These are phyloP conservation scores for Symbiotaphrina buchneri DNA, from an alignment of 495 filamentous ascomycete species.

Conservation along the genomic window DNA sequence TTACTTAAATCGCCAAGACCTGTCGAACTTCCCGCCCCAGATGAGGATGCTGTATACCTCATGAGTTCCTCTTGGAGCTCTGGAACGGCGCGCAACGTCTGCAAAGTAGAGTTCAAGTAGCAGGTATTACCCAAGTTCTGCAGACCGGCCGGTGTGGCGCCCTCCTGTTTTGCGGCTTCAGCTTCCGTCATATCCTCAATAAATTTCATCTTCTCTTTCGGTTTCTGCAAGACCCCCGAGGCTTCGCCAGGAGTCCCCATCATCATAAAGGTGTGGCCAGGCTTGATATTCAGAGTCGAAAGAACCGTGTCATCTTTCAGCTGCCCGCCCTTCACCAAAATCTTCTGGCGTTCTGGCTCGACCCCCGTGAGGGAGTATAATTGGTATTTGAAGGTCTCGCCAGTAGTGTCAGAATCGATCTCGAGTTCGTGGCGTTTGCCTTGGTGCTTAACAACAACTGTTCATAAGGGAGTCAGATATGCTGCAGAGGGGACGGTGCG, in stretches of 20 bases:
- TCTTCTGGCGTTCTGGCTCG: constrained; percentile 89
- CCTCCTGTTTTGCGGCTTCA: constrained; percentile 59
- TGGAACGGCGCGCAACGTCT: constrained; percentile 69
- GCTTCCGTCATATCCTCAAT: constrained; percentile 96
- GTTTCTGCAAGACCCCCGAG: constrained; percentile 31
- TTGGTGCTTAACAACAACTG: constrained; percentile 84
- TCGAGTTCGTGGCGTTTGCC: constrained; percentile 90
- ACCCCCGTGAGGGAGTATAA: constrained; percentile 89
- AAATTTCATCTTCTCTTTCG: constrained; percentile 70
- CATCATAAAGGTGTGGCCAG: constrained; percentile 83
- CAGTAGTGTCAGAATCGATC: constrained; percentile 60
- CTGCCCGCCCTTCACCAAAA: constrained; percentile 79
- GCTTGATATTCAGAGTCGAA: constrained; percentile 62
- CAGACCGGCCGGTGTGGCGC: constrained; percentile 72
- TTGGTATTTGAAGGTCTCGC: constrained; percentile 88
- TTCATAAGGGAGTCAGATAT: not conserved
- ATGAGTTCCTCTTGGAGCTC: constrained; percentile 68
- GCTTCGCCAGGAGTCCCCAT: constrained; percentile 63
- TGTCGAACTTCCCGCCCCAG: constrained; percentile 16
- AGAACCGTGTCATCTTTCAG: constrained; percentile 88
- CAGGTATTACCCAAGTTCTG: constrained; percentile 93
- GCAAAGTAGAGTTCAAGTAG: constrained; percentile 92
- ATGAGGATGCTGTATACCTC: constrained; percentile 32
- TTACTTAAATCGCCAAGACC: constrained; percentile 25
- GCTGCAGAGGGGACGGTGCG: constrained; percentile 2